Conservation (phyloP, 352 stramenopile genomes). For the Salisapilia sapeloensis region DNA sequence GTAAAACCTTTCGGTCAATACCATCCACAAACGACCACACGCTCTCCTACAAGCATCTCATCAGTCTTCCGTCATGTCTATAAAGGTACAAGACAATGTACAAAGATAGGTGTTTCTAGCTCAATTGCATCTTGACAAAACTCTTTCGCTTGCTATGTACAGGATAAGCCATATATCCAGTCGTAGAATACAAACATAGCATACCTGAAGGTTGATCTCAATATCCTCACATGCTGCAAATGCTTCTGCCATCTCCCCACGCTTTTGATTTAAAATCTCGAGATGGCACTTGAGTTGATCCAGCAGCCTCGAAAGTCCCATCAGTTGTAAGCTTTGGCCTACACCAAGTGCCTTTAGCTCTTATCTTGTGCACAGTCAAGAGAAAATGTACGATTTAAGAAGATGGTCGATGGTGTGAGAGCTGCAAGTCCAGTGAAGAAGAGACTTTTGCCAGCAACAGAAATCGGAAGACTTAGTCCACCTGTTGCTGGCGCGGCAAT, state of each 20-base stretch:
- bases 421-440: constrained; percentile 67
- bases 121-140: constrained; percentile 75
- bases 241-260: constrained; percentile 50
- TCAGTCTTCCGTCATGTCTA: background rate
- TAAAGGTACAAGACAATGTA: constrained; percentile 9
- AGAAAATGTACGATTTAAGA: constrained; percentile 56
- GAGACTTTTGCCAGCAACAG: constrained; percentile 65
- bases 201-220: constrained; percentile 63
- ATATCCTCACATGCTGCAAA: constrained; percentile 54
- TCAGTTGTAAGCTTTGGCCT: constrained; percentile 74
- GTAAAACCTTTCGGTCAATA: constrained; percentile 51
- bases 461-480: constrained; percentile 71
- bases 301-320: constrained; percentile 48
- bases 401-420: constrained; percentile 69
- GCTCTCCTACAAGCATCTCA: constrained; percentile 30
- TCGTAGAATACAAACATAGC: too few species aligned
- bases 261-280: constrained; percentile 76
- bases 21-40: constrained; percentile 66
- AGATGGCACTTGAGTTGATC: constrained; percentile 70
- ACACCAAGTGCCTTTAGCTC: background rate
- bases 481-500: constrained; percentile 61
- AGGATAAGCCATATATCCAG: too few species aligned
- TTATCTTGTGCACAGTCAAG: background rate
- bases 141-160: constrained; percentile 32
- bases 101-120: constrained; percentile 52